phyloP scores from a whole-genome alignment of 768 basidiomycete genomes.

The Suillus luteus region DNA sequence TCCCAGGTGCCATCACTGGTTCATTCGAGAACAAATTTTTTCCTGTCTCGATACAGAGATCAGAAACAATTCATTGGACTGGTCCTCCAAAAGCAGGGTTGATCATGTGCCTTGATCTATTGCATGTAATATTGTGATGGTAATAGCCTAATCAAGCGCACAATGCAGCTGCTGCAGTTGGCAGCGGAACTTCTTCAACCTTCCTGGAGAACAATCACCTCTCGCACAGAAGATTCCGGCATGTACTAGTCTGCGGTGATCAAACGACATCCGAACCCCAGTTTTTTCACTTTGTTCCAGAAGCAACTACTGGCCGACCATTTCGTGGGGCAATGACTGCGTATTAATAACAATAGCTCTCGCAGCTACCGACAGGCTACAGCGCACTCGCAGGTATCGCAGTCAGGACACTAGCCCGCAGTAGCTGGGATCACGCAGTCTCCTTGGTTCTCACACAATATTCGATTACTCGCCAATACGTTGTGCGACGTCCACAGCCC shows the following conservation, averaged over 20 bases:
- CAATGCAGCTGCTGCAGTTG: not conserved
- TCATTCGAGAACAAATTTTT: not conserved
- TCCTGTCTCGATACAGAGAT: not conserved
- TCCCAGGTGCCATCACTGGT: not conserved
- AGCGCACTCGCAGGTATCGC: slow-evolving; percentile 5
- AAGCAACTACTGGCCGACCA: not conserved
- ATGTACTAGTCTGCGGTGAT: not conserved
- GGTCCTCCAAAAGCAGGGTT: not conserved
- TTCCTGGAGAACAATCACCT: not conserved
- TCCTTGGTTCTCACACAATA: not conserved
- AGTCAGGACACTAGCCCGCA: not conserved
- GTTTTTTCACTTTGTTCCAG: not conserved
- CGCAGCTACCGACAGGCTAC: too few species aligned
- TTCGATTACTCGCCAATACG: not conserved
- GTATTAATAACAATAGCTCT: not conserved
- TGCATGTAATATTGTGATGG: not conserved
- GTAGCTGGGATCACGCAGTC: not conserved
- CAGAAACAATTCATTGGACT: not conserved
- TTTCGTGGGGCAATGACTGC: not conserved
- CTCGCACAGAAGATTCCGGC: not conserved
- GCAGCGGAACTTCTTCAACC: not conserved
- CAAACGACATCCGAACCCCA: not conserved
- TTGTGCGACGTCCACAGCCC: not conserved
- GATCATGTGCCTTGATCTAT: not conserved
- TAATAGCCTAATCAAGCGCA: not conserved